Conservation (phyloP, 495 filamentous ascomycete species). For the Glutinoglossum americanum region DNA sequence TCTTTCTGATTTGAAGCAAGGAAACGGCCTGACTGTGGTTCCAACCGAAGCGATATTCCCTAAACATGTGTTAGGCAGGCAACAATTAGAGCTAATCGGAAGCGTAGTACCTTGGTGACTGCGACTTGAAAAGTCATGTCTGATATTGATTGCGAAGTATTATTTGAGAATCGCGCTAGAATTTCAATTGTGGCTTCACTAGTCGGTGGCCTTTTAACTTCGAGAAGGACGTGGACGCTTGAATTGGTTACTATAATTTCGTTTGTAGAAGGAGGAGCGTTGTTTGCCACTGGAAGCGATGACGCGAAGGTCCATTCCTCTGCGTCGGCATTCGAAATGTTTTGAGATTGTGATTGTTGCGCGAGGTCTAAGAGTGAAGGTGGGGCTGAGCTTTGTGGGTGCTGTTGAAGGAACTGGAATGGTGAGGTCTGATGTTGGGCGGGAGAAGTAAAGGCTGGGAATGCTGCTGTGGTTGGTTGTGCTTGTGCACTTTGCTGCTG, state of each 20-base stretch:
- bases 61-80: conserved; percentile 14
- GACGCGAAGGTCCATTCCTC: conserved; percentile 94
- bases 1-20: conserved; percentile 50
- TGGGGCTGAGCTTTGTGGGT: background rate
- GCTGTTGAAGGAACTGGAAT: conserved; percentile 20
- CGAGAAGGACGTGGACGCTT: conserved; percentile 28
- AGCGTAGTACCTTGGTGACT: conserved; percentile 57
- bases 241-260: conserved; percentile 26
- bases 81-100: background rate
- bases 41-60: conserved; percentile 61
- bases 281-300: conserved; percentile 46
- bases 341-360: conserved; percentile 14
- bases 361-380: conserved; percentile 9
- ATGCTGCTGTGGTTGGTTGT: conserved; percentile 15
- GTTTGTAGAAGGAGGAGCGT: conserved; percentile 20
- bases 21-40: conserved; percentile 59
- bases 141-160: conserved; percentile 40
- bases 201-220: conserved; percentile 10
- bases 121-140: conserved; percentile 82
- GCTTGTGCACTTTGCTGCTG: background rate
- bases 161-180: conserved; percentile 54
- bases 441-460: conserved; percentile 14
- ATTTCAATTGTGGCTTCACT: conserved; percentile 25
- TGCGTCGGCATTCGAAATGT: conserved; percentile 30
- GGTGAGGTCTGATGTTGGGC: conserved; percentile 17